phyloP scores from a whole-genome alignment of 305 asterid species.

The Fraxinus sp. region DNA sequence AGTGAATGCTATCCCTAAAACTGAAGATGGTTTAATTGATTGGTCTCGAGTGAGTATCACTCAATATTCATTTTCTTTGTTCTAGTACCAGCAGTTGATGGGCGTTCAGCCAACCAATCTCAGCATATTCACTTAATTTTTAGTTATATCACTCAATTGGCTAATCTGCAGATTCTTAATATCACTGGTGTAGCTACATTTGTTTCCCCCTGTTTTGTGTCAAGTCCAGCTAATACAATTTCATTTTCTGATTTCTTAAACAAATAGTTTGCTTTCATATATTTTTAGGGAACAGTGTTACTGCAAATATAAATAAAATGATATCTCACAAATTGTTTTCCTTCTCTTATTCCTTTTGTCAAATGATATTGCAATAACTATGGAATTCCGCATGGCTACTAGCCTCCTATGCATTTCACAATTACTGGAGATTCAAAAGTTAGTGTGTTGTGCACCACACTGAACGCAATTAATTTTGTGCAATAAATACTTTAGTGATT shows the following conservation, averaged over 20 bases:
- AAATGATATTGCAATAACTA: neutral
- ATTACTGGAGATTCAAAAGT: neutral
- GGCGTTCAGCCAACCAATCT: neutral
- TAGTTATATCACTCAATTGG: neutral
- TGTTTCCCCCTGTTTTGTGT: neutral
- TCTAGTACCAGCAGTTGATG: constrained; percentile 13
- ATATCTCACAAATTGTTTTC: neutral
- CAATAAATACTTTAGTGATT: neutral
- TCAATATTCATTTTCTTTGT: constrained; percentile 12
- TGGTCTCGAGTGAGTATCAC: constrained; percentile 77
- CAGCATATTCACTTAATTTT: neutral
- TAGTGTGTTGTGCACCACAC: neutral
- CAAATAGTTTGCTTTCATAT: neutral
- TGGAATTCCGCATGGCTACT: neutral
- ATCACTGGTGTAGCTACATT: neutral
- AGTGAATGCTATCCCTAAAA: constrained; percentile 70
- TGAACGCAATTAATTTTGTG: neutral
- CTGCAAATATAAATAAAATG: neutral
- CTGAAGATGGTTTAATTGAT: constrained; percentile 72
- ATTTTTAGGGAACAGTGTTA: neutral
- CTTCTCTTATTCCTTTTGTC: neutral
- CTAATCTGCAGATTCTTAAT: neutral
- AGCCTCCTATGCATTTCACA: neutral
- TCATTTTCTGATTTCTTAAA: neutral
- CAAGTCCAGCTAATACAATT: neutral